Conservation (phyloP, 305 asterid genomes). For the Petunia hybrid region DNA sequence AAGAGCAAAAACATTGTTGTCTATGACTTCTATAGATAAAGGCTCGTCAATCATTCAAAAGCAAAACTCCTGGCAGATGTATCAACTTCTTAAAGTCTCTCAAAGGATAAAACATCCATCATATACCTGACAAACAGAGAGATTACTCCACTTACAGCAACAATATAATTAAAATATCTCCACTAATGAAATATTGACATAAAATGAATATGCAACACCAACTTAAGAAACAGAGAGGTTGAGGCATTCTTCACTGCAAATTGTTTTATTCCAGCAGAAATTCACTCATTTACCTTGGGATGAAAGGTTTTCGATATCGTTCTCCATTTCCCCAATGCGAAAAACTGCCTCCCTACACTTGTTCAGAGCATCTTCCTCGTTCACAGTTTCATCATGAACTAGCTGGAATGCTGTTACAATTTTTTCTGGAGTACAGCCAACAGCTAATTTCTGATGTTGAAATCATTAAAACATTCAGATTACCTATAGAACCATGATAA, state of each 20-base stretch:
- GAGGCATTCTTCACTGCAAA: neutral
- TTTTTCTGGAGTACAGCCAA: constrained; percentile 87
- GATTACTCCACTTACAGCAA: constrained; percentile 9
- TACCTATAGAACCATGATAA: constrained; percentile 32
- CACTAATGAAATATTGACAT: constrained; percentile 10
- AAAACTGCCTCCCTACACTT: constrained; percentile 68
- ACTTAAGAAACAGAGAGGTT: constrained; percentile 6
- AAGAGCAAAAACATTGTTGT: constrained; percentile 8
- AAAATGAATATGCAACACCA: neutral
- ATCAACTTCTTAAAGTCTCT: neutral
- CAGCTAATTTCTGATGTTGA: constrained; percentile 80
- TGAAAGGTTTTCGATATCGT: constrained; percentile 62
- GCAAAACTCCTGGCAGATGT: neutral
- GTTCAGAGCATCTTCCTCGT: constrained; percentile 73
- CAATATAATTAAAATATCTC: neutral
- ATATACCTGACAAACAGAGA: neutral
- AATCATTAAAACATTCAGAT: constrained; percentile 29
- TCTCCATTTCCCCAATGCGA: constrained; percentile 65
- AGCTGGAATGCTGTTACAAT: constrained; percentile 78
- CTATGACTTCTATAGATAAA: neutral
- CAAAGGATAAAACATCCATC: neutral
- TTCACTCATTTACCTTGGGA: constrained; percentile 63
- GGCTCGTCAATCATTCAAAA: neutral
- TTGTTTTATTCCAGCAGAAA: constrained; percentile 12
- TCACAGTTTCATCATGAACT: constrained; percentile 71